phyloP scores from a whole-genome alignment of 176 grass and related monocot species.

The Melocanna baccifera region DNA sequence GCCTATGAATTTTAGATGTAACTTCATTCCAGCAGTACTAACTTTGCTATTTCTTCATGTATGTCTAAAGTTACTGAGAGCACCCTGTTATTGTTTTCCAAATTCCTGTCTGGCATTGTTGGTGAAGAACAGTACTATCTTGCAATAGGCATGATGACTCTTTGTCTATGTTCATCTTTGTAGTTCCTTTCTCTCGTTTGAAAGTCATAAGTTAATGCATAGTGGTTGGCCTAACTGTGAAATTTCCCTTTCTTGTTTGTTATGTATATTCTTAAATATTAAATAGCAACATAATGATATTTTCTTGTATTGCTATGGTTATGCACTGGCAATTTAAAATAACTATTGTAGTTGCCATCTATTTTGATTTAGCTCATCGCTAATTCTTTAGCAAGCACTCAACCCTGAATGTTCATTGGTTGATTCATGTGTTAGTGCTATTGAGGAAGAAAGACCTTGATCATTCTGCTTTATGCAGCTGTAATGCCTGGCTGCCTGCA shows the following conservation, averaged over 20 bases:
- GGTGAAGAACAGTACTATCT: not conserved
- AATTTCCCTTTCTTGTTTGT: not conserved
- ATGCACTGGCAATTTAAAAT: not conserved
- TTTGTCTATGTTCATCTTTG: slow-evolving; percentile 14
- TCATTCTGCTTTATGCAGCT: not conserved
- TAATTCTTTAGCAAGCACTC: not conserved
- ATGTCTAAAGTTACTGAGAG: not conserved
- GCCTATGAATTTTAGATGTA: not conserved
- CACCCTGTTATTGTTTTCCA: not conserved
- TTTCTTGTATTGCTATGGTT: slow-evolving; percentile 1
- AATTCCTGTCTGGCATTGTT: not conserved
- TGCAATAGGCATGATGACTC: not conserved
- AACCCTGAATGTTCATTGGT: not conserved
- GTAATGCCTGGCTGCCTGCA: not conserved
- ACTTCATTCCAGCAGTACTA: not conserved
- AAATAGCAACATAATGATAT: not conserved
- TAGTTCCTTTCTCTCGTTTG: not conserved
- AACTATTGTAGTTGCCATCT: not conserved
- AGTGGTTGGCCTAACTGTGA: slow-evolving; percentile 4
- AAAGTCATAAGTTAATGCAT: not conserved
- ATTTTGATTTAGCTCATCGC: slow-evolving; percentile 5
- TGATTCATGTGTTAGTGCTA: not conserved
- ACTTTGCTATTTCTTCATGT: not conserved
- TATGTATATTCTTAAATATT: not conserved
- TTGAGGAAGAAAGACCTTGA: not conserved